phyloP scores from a whole-genome alignment of 805 yeast species.

The Wickerhamiella azyma region DNA sequence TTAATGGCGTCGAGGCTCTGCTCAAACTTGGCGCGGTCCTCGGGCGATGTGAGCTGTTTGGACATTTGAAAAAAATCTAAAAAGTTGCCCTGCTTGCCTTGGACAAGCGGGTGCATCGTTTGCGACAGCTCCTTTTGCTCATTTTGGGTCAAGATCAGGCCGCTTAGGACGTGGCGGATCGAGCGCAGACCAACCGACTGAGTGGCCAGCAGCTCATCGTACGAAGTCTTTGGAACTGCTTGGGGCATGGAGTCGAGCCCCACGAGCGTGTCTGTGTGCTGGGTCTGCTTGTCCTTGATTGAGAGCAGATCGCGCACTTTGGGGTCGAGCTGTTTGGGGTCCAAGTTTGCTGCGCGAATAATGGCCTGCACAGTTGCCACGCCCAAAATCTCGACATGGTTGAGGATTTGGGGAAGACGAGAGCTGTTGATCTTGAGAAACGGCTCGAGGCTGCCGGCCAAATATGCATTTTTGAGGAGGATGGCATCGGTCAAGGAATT shows the following conservation, averaged over 20 bases:
- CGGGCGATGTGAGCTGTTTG: constrained; percentile 34
- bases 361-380: constrained; percentile 30
- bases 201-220: constrained; percentile 47
- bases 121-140: constrained; percentile 14
- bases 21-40: constrained; percentile 40
- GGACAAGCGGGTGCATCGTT: constrained; percentile 7
- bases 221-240: constrained; percentile 38
- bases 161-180: constrained; percentile 59
- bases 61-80: constrained; percentile 59
- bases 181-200: constrained; percentile 66
- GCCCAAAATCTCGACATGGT: constrained; percentile 41
- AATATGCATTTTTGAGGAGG: constrained; percentile 34
- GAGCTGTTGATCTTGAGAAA: constrained; percentile 17
- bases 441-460: constrained; percentile 14
- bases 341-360: constrained; percentile 24
- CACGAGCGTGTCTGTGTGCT: constrained; percentile 5
- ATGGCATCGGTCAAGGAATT: constrained; percentile 52
- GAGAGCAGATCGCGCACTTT: constrained; percentile 2
- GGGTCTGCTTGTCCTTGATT: not conserved
- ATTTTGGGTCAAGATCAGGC: constrained; percentile 28
- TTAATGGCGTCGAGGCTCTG: constrained; percentile 55
- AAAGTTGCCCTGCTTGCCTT: constrained; percentile 25
- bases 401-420: constrained; percentile 25
- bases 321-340: constrained; percentile 7
- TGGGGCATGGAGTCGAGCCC: constrained; percentile 1